phyloP scores from a whole-genome alignment of 306 rosid genomes.

The Macrotyloma uniflorum region DNA sequence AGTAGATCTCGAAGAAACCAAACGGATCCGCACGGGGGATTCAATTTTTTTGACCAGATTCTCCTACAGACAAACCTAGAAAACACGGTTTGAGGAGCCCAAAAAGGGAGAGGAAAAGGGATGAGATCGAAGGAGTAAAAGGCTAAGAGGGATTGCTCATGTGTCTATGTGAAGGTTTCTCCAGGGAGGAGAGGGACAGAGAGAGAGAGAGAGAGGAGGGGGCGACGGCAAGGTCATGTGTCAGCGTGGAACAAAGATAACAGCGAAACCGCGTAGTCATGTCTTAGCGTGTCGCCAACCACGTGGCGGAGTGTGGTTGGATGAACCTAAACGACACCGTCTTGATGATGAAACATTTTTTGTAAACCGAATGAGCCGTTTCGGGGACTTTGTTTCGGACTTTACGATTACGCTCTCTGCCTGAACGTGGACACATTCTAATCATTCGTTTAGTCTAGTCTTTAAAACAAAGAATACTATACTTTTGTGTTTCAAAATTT shows the following conservation, averaged over 20 bases:
- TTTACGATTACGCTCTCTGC: not conserved
- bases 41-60: conserved; percentile 5
- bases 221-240: conserved; percentile 6
- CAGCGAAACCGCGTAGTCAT: conserved; percentile 62
- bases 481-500: no score
- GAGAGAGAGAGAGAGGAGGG: conserved; percentile 20
- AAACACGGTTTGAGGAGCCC: not conserved
- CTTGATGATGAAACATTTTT: not conserved
- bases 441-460: not conserved
- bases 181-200: not conserved
- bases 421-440: not conserved
- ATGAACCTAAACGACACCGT: conserved; percentile 33
- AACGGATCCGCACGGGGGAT: conserved; percentile 22
- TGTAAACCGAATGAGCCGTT: not conserved
- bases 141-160: not conserved
- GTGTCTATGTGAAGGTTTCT: not conserved
- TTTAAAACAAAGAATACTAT: not conserved
- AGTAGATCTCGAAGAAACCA: conserved; percentile 23
- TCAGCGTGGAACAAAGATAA: conserved; percentile 34
- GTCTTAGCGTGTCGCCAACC: conserved; percentile 52
- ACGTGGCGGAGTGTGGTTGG: conserved; percentile 44
- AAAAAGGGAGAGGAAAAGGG: not conserved
- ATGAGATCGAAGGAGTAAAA: not conserved
- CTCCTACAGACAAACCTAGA: not conserved
- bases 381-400: not conserved